These are phyloP conservation scores for Coemansia sp. DNA, from an alignment of 192 early-diverging fungal species.

Conservation along the genomic window DNA sequence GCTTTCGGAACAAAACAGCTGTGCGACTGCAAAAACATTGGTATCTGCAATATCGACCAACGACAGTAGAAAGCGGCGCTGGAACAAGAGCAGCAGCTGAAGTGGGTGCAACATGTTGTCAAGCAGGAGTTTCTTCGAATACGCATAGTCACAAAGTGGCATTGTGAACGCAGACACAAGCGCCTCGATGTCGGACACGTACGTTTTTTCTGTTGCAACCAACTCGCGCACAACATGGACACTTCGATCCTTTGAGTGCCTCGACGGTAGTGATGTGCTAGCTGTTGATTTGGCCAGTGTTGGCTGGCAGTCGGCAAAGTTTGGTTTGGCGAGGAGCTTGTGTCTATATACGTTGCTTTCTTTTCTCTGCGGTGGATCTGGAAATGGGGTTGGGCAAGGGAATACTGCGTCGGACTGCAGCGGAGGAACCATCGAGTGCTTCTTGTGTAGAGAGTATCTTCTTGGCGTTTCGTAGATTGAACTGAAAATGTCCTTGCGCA, in stretches of 20 bases:
- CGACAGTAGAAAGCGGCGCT: constrained; percentile 26
- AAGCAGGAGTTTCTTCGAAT: constrained; percentile 14
- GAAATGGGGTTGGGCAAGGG: not conserved
- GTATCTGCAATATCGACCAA: constrained; percentile 10
- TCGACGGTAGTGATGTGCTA: not conserved
- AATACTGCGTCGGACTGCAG: not conserved
- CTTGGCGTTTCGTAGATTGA: not conserved
- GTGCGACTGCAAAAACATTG: constrained; percentile 20
- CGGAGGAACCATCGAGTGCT: not conserved
- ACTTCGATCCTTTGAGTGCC: constrained; percentile 21
- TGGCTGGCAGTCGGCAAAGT: not conserved
- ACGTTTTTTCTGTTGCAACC: constrained; percentile 51
- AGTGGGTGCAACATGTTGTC: constrained; percentile 35
- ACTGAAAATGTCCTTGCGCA: constrained; percentile 1
- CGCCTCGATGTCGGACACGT: constrained; percentile 55
- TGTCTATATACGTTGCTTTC: constrained; percentile 17
- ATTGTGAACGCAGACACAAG: constrained; percentile 44
- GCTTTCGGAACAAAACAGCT: constrained; percentile 23
- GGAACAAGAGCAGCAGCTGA: constrained; percentile 36
- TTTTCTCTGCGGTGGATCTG: constrained; percentile 17
- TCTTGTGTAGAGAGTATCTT: not conserved
- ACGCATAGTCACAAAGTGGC: constrained; percentile 30
- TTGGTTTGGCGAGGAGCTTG: not conserved
- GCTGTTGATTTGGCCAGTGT: not conserved
- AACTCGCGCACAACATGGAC: constrained; percentile 52